Conservation (phyloP, 2,329 filamentous ascomycete species). For the Colletotrichum abscissum region DNA sequence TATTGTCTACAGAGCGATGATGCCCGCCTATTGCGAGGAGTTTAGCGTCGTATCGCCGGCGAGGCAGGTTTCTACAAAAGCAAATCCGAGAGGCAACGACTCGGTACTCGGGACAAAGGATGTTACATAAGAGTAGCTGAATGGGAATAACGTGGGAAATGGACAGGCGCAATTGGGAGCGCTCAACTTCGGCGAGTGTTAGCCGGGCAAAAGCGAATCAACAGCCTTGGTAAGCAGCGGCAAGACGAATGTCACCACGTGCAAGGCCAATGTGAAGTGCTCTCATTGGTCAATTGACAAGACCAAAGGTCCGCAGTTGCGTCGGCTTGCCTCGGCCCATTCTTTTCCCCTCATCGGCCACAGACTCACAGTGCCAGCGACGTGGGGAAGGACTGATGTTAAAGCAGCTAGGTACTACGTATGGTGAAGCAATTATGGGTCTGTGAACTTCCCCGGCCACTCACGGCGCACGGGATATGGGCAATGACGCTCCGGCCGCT, state of each 20-base stretch:
- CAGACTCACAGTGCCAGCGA: background rate
- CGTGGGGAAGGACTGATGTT: background rate
- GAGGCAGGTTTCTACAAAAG: background rate
- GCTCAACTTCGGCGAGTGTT: background rate
- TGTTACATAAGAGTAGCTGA: conserved; percentile 9
- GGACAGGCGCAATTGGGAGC: background rate
- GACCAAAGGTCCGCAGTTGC: conserved; percentile 16
- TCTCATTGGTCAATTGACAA: conserved; percentile 34
- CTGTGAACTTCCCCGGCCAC: background rate
- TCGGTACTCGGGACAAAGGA: conserved; percentile 2
- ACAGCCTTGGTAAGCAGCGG: conserved; percentile 32
- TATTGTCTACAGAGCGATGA: background rate
- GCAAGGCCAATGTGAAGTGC: background rate
- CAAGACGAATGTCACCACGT: background rate
- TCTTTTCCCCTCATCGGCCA: conserved; percentile 25
- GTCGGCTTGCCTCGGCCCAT: conserved; percentile 37
- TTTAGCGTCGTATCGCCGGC: conserved; percentile 8
- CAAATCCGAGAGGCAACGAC: conserved; percentile 15
- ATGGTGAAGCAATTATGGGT: background rate
- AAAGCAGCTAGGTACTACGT: too few relatives aligned
- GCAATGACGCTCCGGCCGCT: conserved; percentile 1
- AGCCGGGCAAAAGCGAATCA: conserved; percentile 13
- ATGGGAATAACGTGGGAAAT: conserved; percentile 21
- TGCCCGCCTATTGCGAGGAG: background rate
- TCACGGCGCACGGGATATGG: conserved; percentile 6